Evolutionary conservation across 2,329 filamentous ascomycete genomes (phyloP).

Genomic region (Juglanconis sp.): DNA sequence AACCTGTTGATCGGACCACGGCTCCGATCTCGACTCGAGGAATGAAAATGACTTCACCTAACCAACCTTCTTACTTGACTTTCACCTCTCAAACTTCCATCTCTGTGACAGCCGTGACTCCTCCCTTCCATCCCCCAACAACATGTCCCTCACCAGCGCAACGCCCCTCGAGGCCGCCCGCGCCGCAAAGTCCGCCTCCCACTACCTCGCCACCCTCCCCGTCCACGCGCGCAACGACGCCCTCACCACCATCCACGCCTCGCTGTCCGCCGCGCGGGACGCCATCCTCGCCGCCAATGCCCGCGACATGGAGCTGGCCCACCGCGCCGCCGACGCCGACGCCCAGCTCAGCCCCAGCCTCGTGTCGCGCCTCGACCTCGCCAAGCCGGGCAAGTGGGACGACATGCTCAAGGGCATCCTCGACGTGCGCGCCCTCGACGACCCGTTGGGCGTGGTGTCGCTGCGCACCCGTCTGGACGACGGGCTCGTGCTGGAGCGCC

Average conservation of each 20-base stretch:
- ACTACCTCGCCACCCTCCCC: slow-evolving; percentile 76
- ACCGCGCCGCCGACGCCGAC: slow-evolving; percentile 62
- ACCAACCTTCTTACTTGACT: neutral
- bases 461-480: slow-evolving; percentile 84
- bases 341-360: slow-evolving; percentile 78
- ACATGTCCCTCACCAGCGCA: slow-evolving; percentile 87
- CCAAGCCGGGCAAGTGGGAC: slow-evolving; percentile 86
- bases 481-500: slow-evolving; percentile 77
- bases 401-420: slow-evolving; percentile 96
- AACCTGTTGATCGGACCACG: neutral
- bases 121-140: neutral
- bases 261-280: slow-evolving; percentile 66
- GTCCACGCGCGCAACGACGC: slow-evolving; percentile 77
- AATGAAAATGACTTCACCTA: neutral
- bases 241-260: slow-evolving; percentile 75
- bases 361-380: slow-evolving; percentile 83
- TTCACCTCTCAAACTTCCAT: neutral
- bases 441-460: slow-evolving; percentile 89
- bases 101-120: neutral
- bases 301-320: slow-evolving; percentile 73
- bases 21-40: neutral
- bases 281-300: slow-evolving; percentile 84
- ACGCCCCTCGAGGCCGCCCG: slow-evolving; percentile 73
- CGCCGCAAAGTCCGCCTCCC: slow-evolving; percentile 77
- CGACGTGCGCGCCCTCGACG: slow-evolving; percentile 78